Evolutionary conservation across 139 green algal genomes (phyloP).

Genomic region (Edaphochlamys debaryana): DNA sequence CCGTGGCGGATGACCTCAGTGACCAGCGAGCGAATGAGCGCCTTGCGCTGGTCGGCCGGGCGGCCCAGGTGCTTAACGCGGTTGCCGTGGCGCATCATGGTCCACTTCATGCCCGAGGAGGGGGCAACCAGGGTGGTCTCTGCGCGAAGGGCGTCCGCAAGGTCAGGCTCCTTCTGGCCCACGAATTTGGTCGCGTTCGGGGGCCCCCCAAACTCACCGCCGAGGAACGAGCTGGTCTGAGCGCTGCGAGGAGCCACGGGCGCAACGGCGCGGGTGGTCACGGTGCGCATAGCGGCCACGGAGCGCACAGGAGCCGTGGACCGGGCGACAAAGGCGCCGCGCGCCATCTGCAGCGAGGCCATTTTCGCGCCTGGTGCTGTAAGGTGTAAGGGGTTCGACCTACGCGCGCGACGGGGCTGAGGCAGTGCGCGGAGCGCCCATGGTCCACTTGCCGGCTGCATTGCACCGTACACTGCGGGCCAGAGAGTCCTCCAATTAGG

Average conservation of each 20-base stretch:
- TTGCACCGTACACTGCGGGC: too few species aligned
- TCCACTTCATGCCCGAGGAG: constrained; percentile 59
- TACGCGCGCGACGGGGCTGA: too few species aligned
- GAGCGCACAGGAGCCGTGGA: constrained; percentile 2
- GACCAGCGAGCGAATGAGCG: constrained; percentile 89
- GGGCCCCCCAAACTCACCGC: not conserved
- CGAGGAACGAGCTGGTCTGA: constrained; percentile 25
- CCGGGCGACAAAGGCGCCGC: constrained; percentile 8
- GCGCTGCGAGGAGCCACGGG: not conserved
- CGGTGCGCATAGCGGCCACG: not conserved
- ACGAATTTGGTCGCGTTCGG: not conserved
- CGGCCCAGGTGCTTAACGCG: constrained; percentile 82
- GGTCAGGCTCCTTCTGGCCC: not conserved
- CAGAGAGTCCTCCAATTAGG: too few species aligned
- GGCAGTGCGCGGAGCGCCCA: too few species aligned
- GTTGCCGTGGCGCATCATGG: constrained; percentile 94
- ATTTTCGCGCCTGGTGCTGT: not conserved
- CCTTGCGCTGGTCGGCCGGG: constrained; percentile 97
- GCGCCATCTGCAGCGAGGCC: constrained; percentile 21
- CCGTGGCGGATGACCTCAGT: constrained; percentile 95
- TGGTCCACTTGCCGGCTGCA: too few species aligned
- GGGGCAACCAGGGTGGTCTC: constrained; percentile 49
- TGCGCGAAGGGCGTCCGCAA: not conserved
- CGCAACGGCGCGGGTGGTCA: not conserved
- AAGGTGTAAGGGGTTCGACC: not conserved